These are phyloP conservation scores for Brassica nigra DNA, from an alignment of 345 rosid species.

Conservation along the genomic window DNA sequence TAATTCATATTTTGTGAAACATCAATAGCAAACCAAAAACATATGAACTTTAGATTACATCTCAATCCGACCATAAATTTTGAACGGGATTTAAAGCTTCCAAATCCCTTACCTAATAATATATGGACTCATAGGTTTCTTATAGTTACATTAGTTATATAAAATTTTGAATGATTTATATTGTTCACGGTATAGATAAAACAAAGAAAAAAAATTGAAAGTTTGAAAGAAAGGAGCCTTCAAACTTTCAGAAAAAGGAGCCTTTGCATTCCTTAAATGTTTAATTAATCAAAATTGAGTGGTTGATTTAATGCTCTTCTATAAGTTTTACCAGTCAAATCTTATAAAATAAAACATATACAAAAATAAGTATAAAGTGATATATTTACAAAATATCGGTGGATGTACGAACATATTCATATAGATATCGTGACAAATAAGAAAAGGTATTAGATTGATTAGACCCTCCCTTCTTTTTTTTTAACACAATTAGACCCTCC, in stretches of 20 bases:
- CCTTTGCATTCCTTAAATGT: background rate
- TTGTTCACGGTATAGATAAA: background rate
- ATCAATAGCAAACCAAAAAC: background rate
- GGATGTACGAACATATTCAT: background rate
- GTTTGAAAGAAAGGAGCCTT: background rate
- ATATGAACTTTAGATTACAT: background rate
- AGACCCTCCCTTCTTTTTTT: background rate
- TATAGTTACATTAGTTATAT: background rate
- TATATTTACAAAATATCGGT: background rate
- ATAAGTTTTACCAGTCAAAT: background rate
- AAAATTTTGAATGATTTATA: background rate
- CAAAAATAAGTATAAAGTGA: background rate
- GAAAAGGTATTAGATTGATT: background rate
- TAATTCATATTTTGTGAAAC: background rate
- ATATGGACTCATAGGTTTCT: background rate
- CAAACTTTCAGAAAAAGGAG: background rate
- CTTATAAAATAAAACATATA: background rate
- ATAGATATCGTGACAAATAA: background rate
- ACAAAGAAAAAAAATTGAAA: background rate
- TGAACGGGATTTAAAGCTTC: background rate
- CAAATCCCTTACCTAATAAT: background rate
- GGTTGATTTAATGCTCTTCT: background rate
- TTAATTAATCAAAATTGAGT: background rate
- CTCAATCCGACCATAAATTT: background rate
- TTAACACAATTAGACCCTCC: background rate